These are phyloP conservation scores for Hanseniaspora jakobsenii DNA, from an alignment of 805 yeast genomes.

Conservation along the genomic window DNA sequence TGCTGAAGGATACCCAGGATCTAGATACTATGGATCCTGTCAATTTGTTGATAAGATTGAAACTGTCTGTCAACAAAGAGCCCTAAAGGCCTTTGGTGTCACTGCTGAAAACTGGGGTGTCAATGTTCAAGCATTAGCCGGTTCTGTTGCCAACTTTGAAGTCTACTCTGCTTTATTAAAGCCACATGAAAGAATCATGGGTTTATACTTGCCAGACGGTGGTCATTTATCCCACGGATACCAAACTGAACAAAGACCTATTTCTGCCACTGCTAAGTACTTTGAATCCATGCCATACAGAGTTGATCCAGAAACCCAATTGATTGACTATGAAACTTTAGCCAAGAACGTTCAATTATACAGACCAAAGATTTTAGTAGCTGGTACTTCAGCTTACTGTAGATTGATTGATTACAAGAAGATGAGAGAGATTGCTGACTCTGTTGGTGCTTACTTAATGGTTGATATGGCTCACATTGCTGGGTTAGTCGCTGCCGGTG, in stretches of 20 bases:
- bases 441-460: constrained; percentile 90
- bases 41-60: constrained; percentile 94
- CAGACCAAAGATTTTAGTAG: constrained; percentile 93
- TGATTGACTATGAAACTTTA: constrained; percentile 90
- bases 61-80: constrained; percentile 84
- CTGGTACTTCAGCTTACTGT: constrained; percentile 97
- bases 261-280: constrained; percentile 89
- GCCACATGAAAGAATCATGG: constrained; percentile 95
- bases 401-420: constrained; percentile 92
- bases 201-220: constrained; percentile 95
- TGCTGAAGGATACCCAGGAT: constrained; percentile 98
- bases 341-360: constrained; percentile 81
- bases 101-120: constrained; percentile 89
- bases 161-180: constrained; percentile 92
- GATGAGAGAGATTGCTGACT: constrained; percentile 93
- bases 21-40: constrained; percentile 97
- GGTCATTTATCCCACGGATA: constrained; percentile 98
- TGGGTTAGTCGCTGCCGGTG: constrained; percentile 91
- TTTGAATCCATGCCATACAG: constrained; percentile 98
- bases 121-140: constrained; percentile 90
- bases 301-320: constrained; percentile 79
- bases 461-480: constrained; percentile 98
- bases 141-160: constrained; percentile 95
- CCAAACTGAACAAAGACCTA: constrained; percentile 86
- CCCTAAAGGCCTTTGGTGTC: constrained; percentile 75